These are phyloP conservation scores for Microthlaspi erraticum DNA, from an alignment of 345 rosid species.

Conservation along the genomic window DNA sequence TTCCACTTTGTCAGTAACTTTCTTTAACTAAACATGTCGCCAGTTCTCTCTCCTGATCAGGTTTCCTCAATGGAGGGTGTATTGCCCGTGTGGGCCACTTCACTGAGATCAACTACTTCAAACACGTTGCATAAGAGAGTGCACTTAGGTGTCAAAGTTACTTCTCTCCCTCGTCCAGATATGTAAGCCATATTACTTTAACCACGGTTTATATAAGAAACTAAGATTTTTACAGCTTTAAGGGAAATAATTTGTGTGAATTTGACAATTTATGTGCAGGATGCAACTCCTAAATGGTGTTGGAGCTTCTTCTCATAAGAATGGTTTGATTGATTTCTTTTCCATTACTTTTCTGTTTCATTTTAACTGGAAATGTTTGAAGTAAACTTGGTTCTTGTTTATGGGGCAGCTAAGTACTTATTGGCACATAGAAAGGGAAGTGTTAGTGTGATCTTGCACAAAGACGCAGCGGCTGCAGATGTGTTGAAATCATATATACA, in stretches of 20 bases:
- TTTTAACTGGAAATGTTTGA: neutral
- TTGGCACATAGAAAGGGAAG: conserved; percentile 57
- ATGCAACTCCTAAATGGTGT: conserved; percentile 44
- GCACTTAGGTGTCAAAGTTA: conserved; percentile 69
- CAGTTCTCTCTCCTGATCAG: conserved; percentile 82
- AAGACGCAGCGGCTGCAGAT: conserved; percentile 62
- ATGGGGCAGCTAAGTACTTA: conserved; percentile 66
- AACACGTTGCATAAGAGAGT: conserved; percentile 53
- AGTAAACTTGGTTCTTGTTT: conserved; percentile 12
- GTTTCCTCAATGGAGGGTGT: conserved; percentile 75
- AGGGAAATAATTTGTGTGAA: neutral
- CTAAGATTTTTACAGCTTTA: neutral
- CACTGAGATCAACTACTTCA: conserved; percentile 47
- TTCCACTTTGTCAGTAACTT: conserved; percentile 21
- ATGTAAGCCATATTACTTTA: conserved; percentile 56
- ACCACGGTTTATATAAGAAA: conserved; percentile 6
- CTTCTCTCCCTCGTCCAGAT: conserved; percentile 66
- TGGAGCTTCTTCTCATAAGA: conserved; percentile 39
- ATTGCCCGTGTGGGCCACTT: conserved; percentile 62
- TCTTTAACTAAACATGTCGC: conserved; percentile 49
- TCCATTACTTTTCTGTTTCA: neutral
- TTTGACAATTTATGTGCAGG: conserved; percentile 31
- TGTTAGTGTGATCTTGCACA: conserved; percentile 62
- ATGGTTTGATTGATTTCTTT: conserved; percentile 29
- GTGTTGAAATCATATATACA: conserved; percentile 77